Evolutionary conservation across 2,329 filamentous ascomycete species (phyloP).

Genomic region (Stemphylium beticola): DNA sequence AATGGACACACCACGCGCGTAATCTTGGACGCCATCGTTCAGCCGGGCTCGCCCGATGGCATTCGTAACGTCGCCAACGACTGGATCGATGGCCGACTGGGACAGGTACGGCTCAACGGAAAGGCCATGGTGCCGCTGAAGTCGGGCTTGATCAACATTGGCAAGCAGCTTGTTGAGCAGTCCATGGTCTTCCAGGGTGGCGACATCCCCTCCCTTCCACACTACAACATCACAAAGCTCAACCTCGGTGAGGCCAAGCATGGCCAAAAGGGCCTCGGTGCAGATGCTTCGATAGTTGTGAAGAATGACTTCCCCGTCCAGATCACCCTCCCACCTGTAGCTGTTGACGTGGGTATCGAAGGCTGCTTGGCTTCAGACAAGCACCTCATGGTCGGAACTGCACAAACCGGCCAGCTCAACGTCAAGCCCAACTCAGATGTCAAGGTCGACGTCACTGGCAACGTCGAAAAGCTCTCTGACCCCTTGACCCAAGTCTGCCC

Average conservation of each 20-base stretch:
- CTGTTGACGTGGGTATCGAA: conserved; percentile 83
- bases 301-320: conserved; percentile 80
- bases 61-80: conserved; percentile 84
- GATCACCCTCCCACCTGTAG: conserved; percentile 77
- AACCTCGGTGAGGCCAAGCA: conserved; percentile 74
- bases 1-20: conserved; percentile 79
- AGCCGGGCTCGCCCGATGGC: conserved; percentile 76
- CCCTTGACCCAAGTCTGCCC: conserved; percentile 77
- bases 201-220: conserved; percentile 77
- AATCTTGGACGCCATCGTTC: conserved; percentile 78
- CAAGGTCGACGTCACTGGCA: conserved; percentile 70
- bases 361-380: conserved; percentile 76
- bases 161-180: conserved; percentile 76
- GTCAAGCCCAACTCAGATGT: conserved; percentile 73
- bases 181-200: conserved; percentile 76
- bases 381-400: conserved; percentile 79
- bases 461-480: conserved; percentile 76
- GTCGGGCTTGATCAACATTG: conserved; percentile 79
- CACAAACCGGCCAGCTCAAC: conserved; percentile 69
- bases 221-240: conserved; percentile 81
- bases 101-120: conserved; percentile 72
- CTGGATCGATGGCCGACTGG: conserved; percentile 81
- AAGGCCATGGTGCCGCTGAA: conserved; percentile 75
- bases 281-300: conserved; percentile 75
- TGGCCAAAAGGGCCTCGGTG: conserved; percentile 71